These are phyloP conservation scores for Pichia sporocuriosa DNA, from an alignment of 805 yeast species.

Conservation along the genomic window DNA sequence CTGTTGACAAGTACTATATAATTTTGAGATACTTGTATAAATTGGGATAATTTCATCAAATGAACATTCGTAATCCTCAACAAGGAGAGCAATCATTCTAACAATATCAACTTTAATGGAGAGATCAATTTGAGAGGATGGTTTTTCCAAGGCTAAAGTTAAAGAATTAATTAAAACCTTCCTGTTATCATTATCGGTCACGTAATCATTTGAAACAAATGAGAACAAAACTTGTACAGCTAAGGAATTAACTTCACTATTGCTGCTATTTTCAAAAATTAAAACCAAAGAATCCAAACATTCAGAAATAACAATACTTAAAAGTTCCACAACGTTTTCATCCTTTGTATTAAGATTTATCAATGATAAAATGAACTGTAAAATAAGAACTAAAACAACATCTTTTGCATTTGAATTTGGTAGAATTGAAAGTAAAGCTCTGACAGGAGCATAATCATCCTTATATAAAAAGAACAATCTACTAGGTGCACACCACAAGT, in stretches of 20 bases:
- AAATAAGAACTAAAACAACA: constrained; percentile 47
- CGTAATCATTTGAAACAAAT: constrained; percentile 51
- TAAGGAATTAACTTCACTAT: constrained; percentile 42
- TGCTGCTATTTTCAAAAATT: constrained; percentile 36
- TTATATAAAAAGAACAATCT: constrained; percentile 46
- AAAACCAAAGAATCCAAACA: constrained; percentile 46
- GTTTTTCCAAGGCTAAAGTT: constrained; percentile 53
- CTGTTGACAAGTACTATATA: constrained; percentile 55
- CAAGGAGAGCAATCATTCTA: constrained; percentile 47
- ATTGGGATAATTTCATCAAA: constrained; percentile 40
- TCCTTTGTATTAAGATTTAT: constrained; percentile 34
- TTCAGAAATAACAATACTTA: constrained; percentile 52
- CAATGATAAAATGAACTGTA: constrained; percentile 47
- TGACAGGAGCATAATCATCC: constrained; percentile 49
- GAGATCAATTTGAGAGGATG: constrained; percentile 43
- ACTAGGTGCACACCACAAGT: constrained; percentile 45
- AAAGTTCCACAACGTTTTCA: constrained; percentile 39
- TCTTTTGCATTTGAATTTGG: constrained; percentile 56
- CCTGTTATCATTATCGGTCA: constrained; percentile 49
- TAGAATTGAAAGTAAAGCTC: constrained; percentile 50
- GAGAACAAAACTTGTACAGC: constrained; percentile 46
- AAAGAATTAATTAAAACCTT: constrained; percentile 49
- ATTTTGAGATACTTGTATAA: constrained; percentile 27
- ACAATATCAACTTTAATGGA: constrained; percentile 52
- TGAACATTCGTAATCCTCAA: constrained; percentile 46